Evolutionary conservation across 192 early-diverging fungal species (phyloP).

Genomic region (Coemansia sp.): DNA sequence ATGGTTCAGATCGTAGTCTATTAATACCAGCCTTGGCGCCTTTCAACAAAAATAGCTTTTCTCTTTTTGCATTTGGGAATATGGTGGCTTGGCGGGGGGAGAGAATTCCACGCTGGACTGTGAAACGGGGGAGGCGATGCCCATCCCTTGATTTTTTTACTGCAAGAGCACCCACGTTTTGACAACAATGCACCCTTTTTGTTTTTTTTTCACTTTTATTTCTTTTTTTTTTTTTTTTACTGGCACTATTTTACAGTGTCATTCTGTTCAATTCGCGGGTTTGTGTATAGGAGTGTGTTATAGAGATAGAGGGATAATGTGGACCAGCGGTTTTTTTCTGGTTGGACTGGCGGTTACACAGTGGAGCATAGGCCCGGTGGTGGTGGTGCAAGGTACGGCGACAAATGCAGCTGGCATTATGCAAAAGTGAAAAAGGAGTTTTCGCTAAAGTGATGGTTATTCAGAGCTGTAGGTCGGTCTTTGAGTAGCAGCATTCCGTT

Average conservation of each 20-base stretch:
- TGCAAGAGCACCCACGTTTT: background rate
- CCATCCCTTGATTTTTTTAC: background rate
- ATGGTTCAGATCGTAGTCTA: background rate
- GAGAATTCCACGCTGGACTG: background rate
- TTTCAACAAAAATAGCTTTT: background rate
- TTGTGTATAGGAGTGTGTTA: background rate
- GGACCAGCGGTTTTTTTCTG: conserved; percentile 8
- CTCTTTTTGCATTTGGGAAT: background rate
- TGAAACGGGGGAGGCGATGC: conserved; percentile 4
- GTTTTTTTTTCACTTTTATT: background rate
- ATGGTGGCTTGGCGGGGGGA: background rate
- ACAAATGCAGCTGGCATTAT: no score
- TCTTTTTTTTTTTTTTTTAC: background rate
- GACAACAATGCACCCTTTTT: background rate
- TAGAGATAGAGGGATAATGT: conserved; percentile 1
- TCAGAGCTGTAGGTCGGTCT: conserved; percentile 13
- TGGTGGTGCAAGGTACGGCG: background rate
- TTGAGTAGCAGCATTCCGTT: conserved; percentile 28
- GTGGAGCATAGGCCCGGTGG: background rate
- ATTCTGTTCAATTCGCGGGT: background rate
- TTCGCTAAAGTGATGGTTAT: no score
- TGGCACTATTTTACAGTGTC: background rate
- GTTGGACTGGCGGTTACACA: conserved; percentile 1
- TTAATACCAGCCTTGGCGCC: background rate
- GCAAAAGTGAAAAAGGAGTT: background rate